Conservation (phyloP, 441 rosid species). For the Bocquillonia castaneifolia region DNA sequence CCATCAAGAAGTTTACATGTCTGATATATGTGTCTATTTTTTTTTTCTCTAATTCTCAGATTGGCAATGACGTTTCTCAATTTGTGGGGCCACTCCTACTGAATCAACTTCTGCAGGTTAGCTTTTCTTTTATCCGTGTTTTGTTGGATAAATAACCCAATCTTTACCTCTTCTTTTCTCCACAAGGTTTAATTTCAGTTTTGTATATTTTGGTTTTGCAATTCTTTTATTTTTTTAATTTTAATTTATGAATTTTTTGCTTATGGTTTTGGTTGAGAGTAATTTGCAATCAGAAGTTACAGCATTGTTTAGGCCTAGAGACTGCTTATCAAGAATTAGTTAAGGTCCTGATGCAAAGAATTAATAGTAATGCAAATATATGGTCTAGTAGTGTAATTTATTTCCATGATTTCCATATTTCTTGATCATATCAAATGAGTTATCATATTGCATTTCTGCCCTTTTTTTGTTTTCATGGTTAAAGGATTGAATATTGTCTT, state of each 20-base stretch:
- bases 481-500: neutral
- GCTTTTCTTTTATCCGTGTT: slow-evolving; percentile 23
- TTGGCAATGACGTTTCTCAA: slow-evolving; percentile 90
- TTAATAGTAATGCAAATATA: neutral
- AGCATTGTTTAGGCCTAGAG: too few relatives aligned
- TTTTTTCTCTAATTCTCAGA: slow-evolving; percentile 36
- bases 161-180: slow-evolving; percentile 4
- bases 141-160: slow-evolving; percentile 12
- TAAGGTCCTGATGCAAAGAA: slow-evolving; percentile 1
- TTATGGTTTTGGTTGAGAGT: neutral
- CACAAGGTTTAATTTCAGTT: neutral
- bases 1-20: neutral
- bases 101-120: slow-evolving; percentile 83
- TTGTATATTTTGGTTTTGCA: neutral
- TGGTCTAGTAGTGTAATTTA: neutral
- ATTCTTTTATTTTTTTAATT: neutral
- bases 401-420: neutral
- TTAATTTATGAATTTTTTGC: neutral
- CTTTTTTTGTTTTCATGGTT: neutral
- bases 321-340: too few relatives aligned
- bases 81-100: slow-evolving; percentile 92
- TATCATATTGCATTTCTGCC: neutral
- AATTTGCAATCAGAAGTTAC: neutral
- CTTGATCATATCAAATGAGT: slow-evolving; percentile 1
- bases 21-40: slow-evolving; percentile 18